A percentile compares a stretch with the other conserved stretches of the same genome.
Evolutionary conservation across 306 rosid species (phyloP).

Genomic region (Vigna radiata): DNA sequence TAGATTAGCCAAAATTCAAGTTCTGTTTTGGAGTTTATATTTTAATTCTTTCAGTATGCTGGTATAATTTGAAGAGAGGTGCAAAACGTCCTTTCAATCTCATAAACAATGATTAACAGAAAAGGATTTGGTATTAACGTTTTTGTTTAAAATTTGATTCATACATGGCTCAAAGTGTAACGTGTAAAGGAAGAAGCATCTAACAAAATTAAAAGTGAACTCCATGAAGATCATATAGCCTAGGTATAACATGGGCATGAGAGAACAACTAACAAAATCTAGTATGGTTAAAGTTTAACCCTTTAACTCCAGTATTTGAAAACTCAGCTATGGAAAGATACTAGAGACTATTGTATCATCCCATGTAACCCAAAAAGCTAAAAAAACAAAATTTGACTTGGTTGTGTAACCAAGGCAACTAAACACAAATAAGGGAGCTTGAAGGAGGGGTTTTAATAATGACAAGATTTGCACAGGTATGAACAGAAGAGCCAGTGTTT

Average conservation of each 20-base stretch:
- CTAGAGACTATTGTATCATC: background rate
- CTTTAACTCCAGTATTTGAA: background rate
- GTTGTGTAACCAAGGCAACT: background rate
- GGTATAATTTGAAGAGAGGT: background rate
- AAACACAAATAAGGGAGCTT: background rate
- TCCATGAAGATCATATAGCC: background rate
- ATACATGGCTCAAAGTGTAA: background rate
- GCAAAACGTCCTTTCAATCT: background rate
- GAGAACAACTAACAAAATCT: background rate
- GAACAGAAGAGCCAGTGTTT: background rate
- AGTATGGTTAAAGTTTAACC: conserved; percentile 19
- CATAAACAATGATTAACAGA: background rate
- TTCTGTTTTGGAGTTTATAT: background rate
- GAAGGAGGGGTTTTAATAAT: background rate
- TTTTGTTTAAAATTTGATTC: background rate
- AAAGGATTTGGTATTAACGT: background rate
- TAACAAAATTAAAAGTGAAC: background rate
- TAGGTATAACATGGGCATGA: background rate
- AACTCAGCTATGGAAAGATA: background rate
- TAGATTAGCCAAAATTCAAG: background rate
- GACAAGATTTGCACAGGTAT: background rate
- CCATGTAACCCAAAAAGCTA: conserved; percentile 16
- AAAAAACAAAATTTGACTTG: background rate
- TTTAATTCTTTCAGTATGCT: background rate
- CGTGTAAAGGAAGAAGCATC: background rate